Conservation (phyloP, 208 protist species). For the Leishmania aethiopica region DNA sequence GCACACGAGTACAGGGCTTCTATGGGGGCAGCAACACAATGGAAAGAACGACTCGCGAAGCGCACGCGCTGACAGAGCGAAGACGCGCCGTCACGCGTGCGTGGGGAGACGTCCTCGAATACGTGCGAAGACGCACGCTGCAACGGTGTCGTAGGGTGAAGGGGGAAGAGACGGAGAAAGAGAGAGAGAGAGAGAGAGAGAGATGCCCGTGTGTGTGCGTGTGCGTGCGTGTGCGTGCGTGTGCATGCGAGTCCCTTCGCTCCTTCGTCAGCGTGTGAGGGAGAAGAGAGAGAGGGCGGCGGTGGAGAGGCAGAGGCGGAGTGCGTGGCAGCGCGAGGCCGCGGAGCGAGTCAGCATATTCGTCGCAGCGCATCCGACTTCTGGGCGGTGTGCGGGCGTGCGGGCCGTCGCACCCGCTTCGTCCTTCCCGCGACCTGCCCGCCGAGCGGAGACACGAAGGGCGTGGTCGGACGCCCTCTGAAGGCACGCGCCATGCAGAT, state of each 20-base stretch:
- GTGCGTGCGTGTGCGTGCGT: neutral
- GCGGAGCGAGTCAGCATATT: no score
- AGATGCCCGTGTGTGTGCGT: no score
- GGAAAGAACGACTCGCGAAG: neutral
- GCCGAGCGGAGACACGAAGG: neutral
- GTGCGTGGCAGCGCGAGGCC: neutral
- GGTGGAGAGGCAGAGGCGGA: neutral
- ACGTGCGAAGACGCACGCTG: neutral
- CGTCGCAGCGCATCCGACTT: no score
- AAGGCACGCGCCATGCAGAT: neutral
- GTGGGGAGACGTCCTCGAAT: neutral
- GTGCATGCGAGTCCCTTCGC: neutral
- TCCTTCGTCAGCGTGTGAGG: neutral
- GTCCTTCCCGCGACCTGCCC: no score
- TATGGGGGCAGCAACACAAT: neutral
- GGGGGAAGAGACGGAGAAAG: neutral
- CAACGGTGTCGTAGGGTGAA: neutral
- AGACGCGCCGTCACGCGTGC: neutral
- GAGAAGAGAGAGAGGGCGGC: neutral
- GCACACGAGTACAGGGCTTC: no score
- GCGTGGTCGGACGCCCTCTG: neutral
- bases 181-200: no score
- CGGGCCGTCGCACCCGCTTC: neutral
- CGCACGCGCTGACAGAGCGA: neutral
- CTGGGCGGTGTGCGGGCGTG: no score